These are phyloP conservation scores for Neurospora sp. DNA, from an alignment of 2,329 filamentous ascomycete species.

Conservation along the genomic window DNA sequence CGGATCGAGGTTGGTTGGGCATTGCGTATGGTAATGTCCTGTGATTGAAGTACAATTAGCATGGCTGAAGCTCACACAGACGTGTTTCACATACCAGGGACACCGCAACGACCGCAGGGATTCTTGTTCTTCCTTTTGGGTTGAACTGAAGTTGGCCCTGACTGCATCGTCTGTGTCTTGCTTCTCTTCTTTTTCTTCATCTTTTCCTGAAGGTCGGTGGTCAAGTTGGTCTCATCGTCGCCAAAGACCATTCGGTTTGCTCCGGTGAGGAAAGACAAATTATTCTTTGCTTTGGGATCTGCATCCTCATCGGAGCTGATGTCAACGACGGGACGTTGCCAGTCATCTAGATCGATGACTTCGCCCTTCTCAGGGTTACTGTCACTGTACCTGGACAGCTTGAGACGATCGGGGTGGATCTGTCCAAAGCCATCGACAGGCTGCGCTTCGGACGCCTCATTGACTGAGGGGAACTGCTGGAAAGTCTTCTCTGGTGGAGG, in stretches of 20 bases:
- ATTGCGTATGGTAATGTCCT: constrained; percentile 30
- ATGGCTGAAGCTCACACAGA: not conserved
- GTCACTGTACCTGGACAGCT: not conserved
- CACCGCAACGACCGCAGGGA: constrained; percentile 23
- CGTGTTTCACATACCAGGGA: constrained; percentile 18
- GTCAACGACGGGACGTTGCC: not conserved
- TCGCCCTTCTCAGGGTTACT: not conserved
- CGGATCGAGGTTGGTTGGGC: constrained; percentile 33
- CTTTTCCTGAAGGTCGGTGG: not conserved
- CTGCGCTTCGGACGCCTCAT: not conserved
- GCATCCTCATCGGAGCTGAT: not conserved
- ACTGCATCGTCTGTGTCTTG: not conserved
- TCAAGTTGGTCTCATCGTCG: not conserved
- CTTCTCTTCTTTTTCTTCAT: not conserved
- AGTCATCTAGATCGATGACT: not conserved
- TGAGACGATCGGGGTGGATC: constrained; percentile 14
- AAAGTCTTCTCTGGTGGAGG: not conserved
- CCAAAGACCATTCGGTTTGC: constrained; percentile 6
- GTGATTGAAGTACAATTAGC: not conserved
- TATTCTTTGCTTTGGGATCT: not conserved
- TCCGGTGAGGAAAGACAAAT: constrained; percentile 11
- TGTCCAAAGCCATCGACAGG: not conserved
- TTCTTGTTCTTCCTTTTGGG: not conserved
- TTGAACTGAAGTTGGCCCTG: not conserved
- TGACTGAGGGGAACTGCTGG: not conserved